Conservation (phyloP, 192 early-diverging fungal genomes). For the Coemansia sp. region DNA sequence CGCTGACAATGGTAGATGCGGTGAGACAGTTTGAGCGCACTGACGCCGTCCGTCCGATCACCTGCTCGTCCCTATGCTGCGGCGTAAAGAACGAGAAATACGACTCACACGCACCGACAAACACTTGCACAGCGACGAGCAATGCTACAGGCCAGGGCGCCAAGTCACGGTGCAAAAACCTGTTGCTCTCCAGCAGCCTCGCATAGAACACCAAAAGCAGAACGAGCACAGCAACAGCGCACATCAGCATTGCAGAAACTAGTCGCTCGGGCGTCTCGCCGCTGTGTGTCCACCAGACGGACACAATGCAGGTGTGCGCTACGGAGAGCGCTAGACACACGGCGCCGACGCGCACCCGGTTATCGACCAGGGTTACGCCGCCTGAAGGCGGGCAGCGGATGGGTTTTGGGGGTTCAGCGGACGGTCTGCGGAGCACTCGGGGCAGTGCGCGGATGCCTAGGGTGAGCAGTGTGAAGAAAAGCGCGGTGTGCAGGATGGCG, state of each 20-base stretch:
- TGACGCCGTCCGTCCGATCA: slow-evolving; percentile 18
- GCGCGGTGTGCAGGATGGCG: slow-evolving; percentile 4
- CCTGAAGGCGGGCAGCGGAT: slow-evolving; percentile 21
- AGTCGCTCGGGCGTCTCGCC: neutral
- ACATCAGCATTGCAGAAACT: neutral
- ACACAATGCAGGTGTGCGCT: slow-evolving; percentile 6
- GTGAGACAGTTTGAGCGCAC: slow-evolving; percentile 16
- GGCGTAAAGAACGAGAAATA: slow-evolving; percentile 35
- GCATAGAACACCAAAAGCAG: neutral
- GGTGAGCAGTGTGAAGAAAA: neutral
- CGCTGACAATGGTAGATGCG: neutral
- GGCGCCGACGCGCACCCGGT: slow-evolving; percentile 13
- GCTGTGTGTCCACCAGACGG: neutral
- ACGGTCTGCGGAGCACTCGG: too few species aligned
- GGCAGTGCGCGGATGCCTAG: too few species aligned
- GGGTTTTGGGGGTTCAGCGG: too few species aligned
- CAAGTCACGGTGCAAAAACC: slow-evolving; percentile 17
- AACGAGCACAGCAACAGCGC: neutral
- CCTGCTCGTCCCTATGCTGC: slow-evolving; percentile 7
- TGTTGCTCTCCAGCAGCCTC: slow-evolving; percentile 1
- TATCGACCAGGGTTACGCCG: slow-evolving; percentile 21
- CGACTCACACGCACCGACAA: slow-evolving; percentile 11
- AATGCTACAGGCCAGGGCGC: slow-evolving; percentile 22
- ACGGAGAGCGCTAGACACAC: neutral
- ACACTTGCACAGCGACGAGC: slow-evolving; percentile 9